phyloP scores from a whole-genome alignment of 2,329 filamentous ascomycete species.

The Lachnellula willkommii region DNA sequence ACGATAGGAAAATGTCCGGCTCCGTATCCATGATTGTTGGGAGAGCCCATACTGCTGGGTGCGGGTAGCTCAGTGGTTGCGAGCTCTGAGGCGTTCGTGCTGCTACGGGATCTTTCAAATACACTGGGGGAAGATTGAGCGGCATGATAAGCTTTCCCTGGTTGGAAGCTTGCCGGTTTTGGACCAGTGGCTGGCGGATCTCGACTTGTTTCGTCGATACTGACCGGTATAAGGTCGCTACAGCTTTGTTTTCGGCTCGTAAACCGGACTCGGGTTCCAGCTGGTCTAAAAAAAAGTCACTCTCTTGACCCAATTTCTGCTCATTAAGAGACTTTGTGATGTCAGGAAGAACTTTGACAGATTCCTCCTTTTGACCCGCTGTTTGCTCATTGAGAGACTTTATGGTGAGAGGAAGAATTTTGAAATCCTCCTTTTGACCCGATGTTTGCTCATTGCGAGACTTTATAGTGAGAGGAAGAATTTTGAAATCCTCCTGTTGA shows the following conservation, averaged over 20 bases:
- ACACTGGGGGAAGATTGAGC: conserved; percentile 20
- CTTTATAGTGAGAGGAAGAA: conserved; percentile 25
- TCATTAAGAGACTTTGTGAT: conserved; percentile 19
- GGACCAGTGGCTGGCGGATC: conserved; percentile 26
- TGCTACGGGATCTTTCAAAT: conserved; percentile 17
- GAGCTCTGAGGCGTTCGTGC: conserved; percentile 14
- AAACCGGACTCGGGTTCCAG: conserved; percentile 17
- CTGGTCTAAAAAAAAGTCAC: conserved; percentile 37
- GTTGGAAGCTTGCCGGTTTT: conserved; percentile 18
- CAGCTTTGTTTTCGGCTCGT: conserved; percentile 25
- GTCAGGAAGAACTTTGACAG: conserved; percentile 17
- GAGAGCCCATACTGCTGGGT: conserved; percentile 7
- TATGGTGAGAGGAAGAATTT: conserved; percentile 23
- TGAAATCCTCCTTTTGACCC: too few species aligned
- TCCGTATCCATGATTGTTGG: conserved; percentile 12
- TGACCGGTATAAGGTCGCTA: conserved; percentile 37
- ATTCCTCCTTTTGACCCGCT: too few species aligned
- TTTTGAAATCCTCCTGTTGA: too few species aligned
- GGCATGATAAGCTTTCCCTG: conserved; percentile 15
- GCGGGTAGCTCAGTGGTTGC: neutral
- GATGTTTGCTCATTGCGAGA: conserved; percentile 3
- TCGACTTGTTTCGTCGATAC: conserved; percentile 30
- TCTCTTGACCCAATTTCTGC: neutral
- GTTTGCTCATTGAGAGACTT: conserved; percentile 8
- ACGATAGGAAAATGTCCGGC: conserved; percentile 22